phyloP scores from a whole-genome alignment of 2,329 filamentous ascomycete species.

The Lachnellula subtilissima region DNA sequence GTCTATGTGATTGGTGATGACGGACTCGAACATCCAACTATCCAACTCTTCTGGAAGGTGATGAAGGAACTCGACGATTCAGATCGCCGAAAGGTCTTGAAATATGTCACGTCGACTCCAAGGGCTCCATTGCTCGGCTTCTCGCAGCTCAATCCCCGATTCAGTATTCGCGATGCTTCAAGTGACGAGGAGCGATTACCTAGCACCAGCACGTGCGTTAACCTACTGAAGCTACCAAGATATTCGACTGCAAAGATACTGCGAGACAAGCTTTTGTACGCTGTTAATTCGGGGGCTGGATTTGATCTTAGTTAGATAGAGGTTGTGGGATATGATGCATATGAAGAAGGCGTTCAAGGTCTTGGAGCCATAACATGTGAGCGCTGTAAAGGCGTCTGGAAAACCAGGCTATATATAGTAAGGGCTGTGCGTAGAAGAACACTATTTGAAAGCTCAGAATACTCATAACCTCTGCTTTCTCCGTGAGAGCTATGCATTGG shows the following conservation, averaged over 20 bases:
- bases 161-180: slow-evolving; percentile 84
- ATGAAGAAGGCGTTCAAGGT: not conserved
- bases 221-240: slow-evolving; percentile 83
- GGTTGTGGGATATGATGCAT: not conserved
- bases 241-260: slow-evolving; percentile 65
- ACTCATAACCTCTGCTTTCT: not conserved
- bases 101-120: slow-evolving; percentile 93
- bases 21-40: slow-evolving; percentile 74
- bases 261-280: slow-evolving; percentile 80
- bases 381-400: not conserved
- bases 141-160: slow-evolving; percentile 74
- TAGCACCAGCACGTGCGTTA: slow-evolving; percentile 94
- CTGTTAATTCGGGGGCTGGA: slow-evolving; percentile 81
- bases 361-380: not conserved
- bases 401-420: not conserved
- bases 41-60: slow-evolving; percentile 87
- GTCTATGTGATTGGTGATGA: slow-evolving; percentile 89
- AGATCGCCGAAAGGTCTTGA: slow-evolving; percentile 80
- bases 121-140: slow-evolving; percentile 88
- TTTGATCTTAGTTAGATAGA: slow-evolving; percentile 62
- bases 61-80: slow-evolving; percentile 70
- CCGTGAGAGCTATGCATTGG: not conserved
- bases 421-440: not conserved
- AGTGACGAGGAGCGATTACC: slow-evolving; percentile 73
- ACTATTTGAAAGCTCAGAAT: not conserved